phyloP scores from a whole-genome alignment of 1,284 basidiomycete species.

The Fistulina hepatica region DNA sequence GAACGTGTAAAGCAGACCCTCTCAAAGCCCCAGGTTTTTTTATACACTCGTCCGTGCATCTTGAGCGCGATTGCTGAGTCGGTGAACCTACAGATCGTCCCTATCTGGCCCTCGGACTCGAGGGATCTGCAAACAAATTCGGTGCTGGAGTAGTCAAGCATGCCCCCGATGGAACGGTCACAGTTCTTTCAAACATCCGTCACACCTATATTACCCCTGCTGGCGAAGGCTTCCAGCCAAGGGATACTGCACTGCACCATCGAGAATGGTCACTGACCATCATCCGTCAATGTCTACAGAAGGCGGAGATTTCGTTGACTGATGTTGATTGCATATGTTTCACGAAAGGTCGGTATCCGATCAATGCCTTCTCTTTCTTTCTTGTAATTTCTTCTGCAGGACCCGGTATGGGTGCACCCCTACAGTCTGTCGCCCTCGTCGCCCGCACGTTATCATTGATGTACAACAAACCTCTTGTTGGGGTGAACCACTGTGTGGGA shows the following conservation, averaged over 20 bases:
- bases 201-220: constrained; percentile 99
- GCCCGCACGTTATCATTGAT: constrained; percentile 85
- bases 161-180: constrained; percentile 52
- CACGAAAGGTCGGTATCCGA: constrained; percentile 69
- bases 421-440: constrained; percentile 94
- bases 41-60: constrained; percentile 1
- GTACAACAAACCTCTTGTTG: constrained; percentile 86
- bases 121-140: constrained; percentile 96
- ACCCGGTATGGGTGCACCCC: constrained; percentile 96
- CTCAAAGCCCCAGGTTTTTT: constrained; percentile 22
- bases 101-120: constrained; percentile 75
- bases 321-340: constrained; percentile 93
- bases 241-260: constrained; percentile 94
- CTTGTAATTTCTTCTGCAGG: constrained; percentile 36
- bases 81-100: constrained; percentile 35
- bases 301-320: constrained; percentile 61
- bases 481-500: constrained; percentile 98
- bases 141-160: constrained; percentile 94
- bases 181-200: constrained; percentile 75
- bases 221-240: constrained; percentile 92
- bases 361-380: neutral
- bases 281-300: constrained; percentile 69
- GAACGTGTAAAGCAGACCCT: constrained; percentile 22
- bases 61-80: neutral
- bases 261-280: constrained; percentile 85